These are phyloP conservation scores for Penicillium robsamsonii DNA, from an alignment of 495 filamentous ascomycete genomes.

Conservation along the genomic window DNA sequence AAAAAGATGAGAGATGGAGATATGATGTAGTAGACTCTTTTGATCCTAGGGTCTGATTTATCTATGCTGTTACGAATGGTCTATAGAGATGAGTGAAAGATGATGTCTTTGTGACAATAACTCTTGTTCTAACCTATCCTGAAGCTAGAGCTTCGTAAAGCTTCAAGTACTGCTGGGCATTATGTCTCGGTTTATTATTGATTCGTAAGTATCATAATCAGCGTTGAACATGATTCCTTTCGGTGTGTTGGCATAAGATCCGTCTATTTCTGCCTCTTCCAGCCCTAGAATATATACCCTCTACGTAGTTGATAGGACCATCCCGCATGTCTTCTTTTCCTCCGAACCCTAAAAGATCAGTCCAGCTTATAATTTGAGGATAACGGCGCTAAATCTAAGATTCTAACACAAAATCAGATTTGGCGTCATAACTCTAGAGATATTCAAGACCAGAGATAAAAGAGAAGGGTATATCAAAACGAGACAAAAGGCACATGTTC, in stretches of 20 bases:
- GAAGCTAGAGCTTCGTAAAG: neutral
- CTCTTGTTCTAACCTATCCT: neutral
- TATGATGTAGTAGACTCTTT: constrained; percentile 27
- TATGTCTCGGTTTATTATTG: neutral
- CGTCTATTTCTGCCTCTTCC: neutral
- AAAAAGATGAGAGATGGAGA: constrained; percentile 18
- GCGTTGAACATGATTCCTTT: neutral
- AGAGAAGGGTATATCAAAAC: neutral
- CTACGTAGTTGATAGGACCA: neutral
- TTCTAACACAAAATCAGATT: neutral
- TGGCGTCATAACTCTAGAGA: neutral
- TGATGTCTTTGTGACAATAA: constrained; percentile 21
- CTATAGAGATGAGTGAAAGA: constrained; percentile 45
- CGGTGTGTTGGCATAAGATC: neutral
- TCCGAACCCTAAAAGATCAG: neutral
- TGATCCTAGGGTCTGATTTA: constrained; percentile 27
- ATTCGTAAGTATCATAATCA: neutral
- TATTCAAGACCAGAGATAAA: neutral
- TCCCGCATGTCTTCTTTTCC: neutral
- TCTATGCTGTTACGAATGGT: constrained; percentile 51
- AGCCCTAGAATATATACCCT: neutral
- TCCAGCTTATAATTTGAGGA: neutral
- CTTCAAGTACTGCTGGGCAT: neutral
- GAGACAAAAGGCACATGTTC: neutral
- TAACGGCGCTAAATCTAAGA: neutral